A percentile compares a stretch with the other conserved stretches of the same genome.
Conservation (phyloP, 345 rosid genomes). For the Eutrema heterophyllum region DNA sequence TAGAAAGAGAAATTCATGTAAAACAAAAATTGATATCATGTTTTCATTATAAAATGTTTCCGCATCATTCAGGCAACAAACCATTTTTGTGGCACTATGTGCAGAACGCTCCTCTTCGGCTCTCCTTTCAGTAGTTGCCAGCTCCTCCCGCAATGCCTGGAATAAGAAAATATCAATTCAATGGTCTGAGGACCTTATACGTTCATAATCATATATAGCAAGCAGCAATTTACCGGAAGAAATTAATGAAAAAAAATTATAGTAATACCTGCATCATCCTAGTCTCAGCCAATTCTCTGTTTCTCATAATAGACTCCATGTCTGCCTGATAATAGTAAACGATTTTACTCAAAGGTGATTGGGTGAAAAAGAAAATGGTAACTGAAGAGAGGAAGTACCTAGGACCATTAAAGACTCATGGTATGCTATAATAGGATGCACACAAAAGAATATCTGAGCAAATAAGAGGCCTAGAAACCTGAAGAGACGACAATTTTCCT, state of each 20-base stretch:
- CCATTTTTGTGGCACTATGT: conserved; percentile 94
- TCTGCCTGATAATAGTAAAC: conserved; percentile 51
- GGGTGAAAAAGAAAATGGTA: background rate
- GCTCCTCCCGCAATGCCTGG: conserved; percentile 96
- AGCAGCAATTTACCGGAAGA: background rate
- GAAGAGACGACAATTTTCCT: conserved; percentile 87
- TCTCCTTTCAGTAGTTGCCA: conserved; percentile 83
- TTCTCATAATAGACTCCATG: conserved; percentile 96
- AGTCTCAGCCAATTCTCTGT: conserved; percentile 94
- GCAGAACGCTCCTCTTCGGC: conserved; percentile 94
- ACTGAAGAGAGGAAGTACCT: background rate
- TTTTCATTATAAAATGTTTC: background rate
- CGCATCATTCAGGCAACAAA: conserved; percentile 27
- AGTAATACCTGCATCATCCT: conserved; percentile 95
- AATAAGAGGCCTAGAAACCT: conserved; percentile 47
- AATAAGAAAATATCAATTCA: conserved; percentile 13
- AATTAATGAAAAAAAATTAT: background rate
- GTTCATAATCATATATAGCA: background rate
- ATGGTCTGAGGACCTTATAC: conserved; percentile 13
- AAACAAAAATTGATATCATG: background rate
- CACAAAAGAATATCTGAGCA: background rate
- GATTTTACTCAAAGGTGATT: conserved; percentile 1
- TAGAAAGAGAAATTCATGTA: conserved; percentile 19
- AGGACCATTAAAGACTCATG: background rate
- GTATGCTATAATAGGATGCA: conserved; percentile 1